Base-by-base conservation (phyloP, 1,284 basidiomycete genomes). In the Trichosporon sp. region DNA sequence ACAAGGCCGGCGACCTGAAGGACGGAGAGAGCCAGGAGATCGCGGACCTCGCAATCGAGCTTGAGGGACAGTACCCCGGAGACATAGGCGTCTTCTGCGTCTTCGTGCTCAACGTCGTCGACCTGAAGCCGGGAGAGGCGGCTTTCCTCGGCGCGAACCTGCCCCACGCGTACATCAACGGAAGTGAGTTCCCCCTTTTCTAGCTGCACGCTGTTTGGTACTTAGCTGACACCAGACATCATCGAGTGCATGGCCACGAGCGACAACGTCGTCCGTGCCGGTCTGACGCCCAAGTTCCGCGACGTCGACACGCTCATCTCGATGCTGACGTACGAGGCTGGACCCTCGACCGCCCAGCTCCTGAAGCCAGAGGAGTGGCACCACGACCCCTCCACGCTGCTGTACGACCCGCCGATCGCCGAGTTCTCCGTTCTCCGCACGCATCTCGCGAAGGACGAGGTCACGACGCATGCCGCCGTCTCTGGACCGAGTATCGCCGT, bases 201-300 rank as follows among this genome's bases (percentile, higher is more conserved):
- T 46, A n/a, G 16, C 4, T 46, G 16, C 3, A 40, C 26, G 26
- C 16, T 46, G 4, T 16, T 5, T 4, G 16, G 2, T 12, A 1
- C 43, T 2, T 5, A 48, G 51, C 68, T 68, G 10, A 67, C 46
- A 2, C 2, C 79, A 96, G 95, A 98, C 81, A 95, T 96, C 82
- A 92, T 97, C 81, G 95, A 98, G 81, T 96, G 94, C 85, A 98
- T 97, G 95, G 95, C 95, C 32, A 96, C 94, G 69, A 96, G 94
- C 71, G 96, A 99, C 86, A 99, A 99, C 83, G 97, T 99, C 81
- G 97, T 99, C 71, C 92, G 97, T 65, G 97, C 97, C 1, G 97
- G 97, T 19, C 89, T 99, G 56, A 99, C 97, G 0, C 96, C 97
- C 11, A 99, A 99, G 84, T 88, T 93, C 26, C 90, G 96, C 71